Base-by-base conservation (phyloP, 352 stramenopile species). In the Pythium aristosporum region DNA sequence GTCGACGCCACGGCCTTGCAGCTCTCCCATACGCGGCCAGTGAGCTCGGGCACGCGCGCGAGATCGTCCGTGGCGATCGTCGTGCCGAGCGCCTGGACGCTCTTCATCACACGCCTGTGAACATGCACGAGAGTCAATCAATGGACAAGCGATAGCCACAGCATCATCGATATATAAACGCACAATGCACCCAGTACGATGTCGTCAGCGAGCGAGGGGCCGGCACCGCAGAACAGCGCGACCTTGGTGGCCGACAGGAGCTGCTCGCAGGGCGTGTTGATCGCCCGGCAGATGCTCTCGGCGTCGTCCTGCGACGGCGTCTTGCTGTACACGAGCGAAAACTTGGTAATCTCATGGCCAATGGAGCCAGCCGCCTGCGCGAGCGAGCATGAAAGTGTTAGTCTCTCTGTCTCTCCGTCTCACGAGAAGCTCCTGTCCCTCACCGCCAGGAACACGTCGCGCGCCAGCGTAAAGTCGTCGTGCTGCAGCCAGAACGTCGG, bases 271-370 rank as follows among this genome's bases (percentile, higher is more conserved):
- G 87, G 85, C 60, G 89, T 84, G 51, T 81, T 74, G 39, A 96
- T 76, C 42, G 85, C 80, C 51, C 90, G 51, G 62, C 87, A 96
- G 58, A 96, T 92, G 61, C 81, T 92, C 50, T 76, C 69, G 15
- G 74, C 80, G 67, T 94, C 85, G 43, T 79, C 69, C 52, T 89
- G 71, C 56, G 74, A 77, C 51, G 86, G 81, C 37, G 76, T 88
- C 54, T 91, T 92, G 71, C 75, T 88, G 55, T 88, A 91, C 66
- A 96, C 85, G 30, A 96, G 75, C 55, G 87, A 93, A 60, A 96
- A 92, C 72, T 96, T 96, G 73, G 87, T 96, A 63, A 94, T 82
- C 30, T 90, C 78, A 28, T 91, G 79, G 28, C 76, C 82, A 44
- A 96, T 94, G 4, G 79, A 75, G 23, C 78, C 81, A 15, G 68